Evolutionary conservation across 2,329 filamentous ascomycete species (phyloP).

Genomic region (Colletotrichum plurivorum): DNA sequence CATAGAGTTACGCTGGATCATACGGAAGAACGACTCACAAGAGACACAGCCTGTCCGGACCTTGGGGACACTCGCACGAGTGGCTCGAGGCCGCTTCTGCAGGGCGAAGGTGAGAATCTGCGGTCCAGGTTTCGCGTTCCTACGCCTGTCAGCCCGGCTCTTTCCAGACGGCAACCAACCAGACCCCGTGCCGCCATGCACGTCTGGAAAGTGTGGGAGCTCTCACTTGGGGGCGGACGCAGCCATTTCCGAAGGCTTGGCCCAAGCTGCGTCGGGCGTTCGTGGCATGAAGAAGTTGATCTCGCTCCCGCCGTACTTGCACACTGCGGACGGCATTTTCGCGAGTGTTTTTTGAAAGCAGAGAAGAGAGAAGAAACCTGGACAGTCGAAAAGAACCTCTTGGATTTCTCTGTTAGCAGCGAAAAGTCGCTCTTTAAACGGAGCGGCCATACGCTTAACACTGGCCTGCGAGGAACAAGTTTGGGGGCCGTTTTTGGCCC

Average conservation of each 20-base stretch:
- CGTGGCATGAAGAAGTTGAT: slow-evolving; percentile 35
- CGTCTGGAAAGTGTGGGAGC: background rate
- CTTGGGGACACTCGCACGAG: slow-evolving; percentile 49
- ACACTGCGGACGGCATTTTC: slow-evolving; percentile 9
- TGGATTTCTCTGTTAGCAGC: background rate
- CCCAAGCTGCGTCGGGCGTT: slow-evolving; percentile 7
- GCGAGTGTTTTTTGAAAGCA: background rate
- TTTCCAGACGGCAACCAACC: slow-evolving; percentile 2
- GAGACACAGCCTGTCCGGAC: slow-evolving; percentile 50
- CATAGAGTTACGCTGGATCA: too few relatives aligned
- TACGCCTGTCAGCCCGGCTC: slow-evolving; percentile 14
- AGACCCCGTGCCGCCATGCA: slow-evolving; percentile 5
- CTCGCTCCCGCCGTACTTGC: slow-evolving; percentile 17
- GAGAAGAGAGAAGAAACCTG: background rate
- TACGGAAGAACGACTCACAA: slow-evolving; percentile 45
- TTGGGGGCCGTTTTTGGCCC: slow-evolving; percentile 31
- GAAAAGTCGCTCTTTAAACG: slow-evolving; percentile 19
- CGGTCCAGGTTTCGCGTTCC: slow-evolving; percentile 14
- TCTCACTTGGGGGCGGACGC: slow-evolving; percentile 23
- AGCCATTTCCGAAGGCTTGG: slow-evolving; percentile 8
- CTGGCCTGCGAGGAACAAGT: background rate
- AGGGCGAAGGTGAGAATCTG: slow-evolving; percentile 47
- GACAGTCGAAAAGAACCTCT: background rate
- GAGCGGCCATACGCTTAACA: background rate
- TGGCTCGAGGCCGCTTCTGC: slow-evolving; percentile 47